Percentiles rank a stretch among this genome's conserved stretches.
phyloP scores from a whole-genome alignment of 148 eudicot genomes.

The Beta vulgaris region DNA sequence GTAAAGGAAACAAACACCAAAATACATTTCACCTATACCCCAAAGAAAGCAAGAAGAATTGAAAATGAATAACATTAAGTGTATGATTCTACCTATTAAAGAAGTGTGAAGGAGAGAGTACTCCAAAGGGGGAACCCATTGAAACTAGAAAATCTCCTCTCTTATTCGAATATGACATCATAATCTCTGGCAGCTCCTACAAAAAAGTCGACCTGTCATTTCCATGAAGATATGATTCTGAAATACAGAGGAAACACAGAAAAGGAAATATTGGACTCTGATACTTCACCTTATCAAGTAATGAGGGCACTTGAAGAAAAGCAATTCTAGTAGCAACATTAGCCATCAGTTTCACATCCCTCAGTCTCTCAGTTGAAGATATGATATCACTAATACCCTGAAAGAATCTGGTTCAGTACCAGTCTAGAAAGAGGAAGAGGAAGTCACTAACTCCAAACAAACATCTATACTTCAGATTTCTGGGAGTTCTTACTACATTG shows the following conservation, averaged over 20 bases:
- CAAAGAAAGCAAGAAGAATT: not conserved
- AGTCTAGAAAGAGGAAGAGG: conserved; percentile 2
- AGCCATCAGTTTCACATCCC: conserved; percentile 39
- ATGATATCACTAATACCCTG: conserved; percentile 24
- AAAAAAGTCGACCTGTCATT: conserved; percentile 45
- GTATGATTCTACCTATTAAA: conserved; percentile 62
- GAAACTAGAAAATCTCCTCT: conserved; percentile 82
- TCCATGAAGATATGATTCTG: conserved; percentile 33
- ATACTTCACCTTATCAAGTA: conserved; percentile 45
- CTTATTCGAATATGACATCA: conserved; percentile 40
- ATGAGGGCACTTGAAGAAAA: conserved; percentile 52
- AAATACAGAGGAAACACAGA: conserved; percentile 11
- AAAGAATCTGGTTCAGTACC: conserved; percentile 12
- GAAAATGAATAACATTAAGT: conserved; percentile 5
- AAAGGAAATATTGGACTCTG: conserved; percentile 13
- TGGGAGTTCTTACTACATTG: not conserved
- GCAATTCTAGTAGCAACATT: conserved; percentile 62
- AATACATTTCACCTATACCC: not conserved
- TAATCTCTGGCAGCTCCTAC: conserved; percentile 60
- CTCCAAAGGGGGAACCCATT: conserved; percentile 95
- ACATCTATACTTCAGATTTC: not conserved
- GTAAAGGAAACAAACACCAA: not conserved
- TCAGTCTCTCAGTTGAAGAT: conserved; percentile 35
- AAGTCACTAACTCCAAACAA: not conserved
- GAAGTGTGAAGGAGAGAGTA: conserved; percentile 85